These are phyloP conservation scores for Linanthus parryae DNA, from an alignment of 148 eudicot species.

Conservation along the genomic window DNA sequence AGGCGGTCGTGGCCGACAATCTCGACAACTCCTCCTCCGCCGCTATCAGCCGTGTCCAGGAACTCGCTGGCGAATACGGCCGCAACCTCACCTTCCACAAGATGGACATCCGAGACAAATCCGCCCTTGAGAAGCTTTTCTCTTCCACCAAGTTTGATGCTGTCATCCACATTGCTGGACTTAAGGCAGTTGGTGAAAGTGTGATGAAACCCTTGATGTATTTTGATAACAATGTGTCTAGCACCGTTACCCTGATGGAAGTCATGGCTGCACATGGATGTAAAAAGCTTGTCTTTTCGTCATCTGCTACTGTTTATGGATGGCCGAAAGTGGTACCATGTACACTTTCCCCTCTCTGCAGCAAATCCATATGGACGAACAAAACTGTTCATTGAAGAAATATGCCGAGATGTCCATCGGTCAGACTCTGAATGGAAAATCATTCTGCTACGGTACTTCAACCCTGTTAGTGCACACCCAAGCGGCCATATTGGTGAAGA, in stretches of 20 bases:
- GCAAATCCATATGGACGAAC: constrained; percentile 96
- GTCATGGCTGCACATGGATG: constrained; percentile 94
- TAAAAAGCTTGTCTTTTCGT: constrained; percentile 95
- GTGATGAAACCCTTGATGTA: constrained; percentile 88
- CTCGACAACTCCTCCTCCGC: constrained; percentile 75
- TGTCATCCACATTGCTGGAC: constrained; percentile 95
- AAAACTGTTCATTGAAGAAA: constrained; percentile 96
- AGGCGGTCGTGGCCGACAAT: constrained; percentile 70
- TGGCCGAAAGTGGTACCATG: constrained; percentile 96
- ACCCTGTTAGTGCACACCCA: constrained; percentile 96
- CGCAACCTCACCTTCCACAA: constrained; percentile 57
- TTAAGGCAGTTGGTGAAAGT: constrained; percentile 99
- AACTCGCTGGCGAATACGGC: constrained; percentile 62
- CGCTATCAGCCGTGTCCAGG: constrained; percentile 61
- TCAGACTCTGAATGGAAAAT: constrained; percentile 82
- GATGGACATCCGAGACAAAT: constrained; percentile 85
- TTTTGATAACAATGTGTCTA: constrained; percentile 79
- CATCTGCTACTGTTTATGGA: constrained; percentile 98
- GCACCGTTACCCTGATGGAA: constrained; percentile 81
- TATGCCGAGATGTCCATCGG: constrained; percentile 63
- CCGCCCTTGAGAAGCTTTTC: constrained; percentile 73
- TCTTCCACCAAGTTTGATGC: constrained; percentile 85
- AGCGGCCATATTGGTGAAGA: constrained; percentile 96
- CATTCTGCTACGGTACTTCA: constrained; percentile 88
- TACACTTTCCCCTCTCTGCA: constrained; percentile 75